A percentile compares a stretch with the other conserved stretches of the same genome.
phyloP scores from a whole-genome alignment of 441 rosid species.

The Adansonia grandidieri region DNA sequence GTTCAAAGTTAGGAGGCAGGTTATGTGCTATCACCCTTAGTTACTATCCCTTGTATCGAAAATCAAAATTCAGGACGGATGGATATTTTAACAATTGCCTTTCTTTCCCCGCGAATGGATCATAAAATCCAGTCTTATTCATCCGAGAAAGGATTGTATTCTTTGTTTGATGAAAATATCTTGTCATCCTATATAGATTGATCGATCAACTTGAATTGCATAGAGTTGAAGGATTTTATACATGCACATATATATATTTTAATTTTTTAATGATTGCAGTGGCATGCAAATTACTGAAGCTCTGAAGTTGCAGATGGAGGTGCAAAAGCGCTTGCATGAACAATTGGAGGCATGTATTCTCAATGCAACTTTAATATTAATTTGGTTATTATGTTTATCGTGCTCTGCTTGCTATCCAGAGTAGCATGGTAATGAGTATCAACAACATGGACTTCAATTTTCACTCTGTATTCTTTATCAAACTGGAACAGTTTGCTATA shows the following conservation, averaged over 20 bases:
- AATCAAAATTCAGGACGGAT: background rate
- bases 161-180: background rate
- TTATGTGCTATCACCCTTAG: background rate
- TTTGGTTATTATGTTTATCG: background rate
- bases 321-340: slow-evolving; percentile 91
- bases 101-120: background rate
- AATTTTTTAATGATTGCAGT: slow-evolving; percentile 48
- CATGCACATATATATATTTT: too few relatives aligned
- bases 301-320: slow-evolving; percentile 96
- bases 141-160: background rate
- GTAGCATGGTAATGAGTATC: background rate
- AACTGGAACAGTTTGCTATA: slow-evolving; percentile 7
- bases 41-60: background rate
- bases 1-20: background rate
- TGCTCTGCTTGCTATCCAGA: background rate
- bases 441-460: background rate
- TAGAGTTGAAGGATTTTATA: background rate
- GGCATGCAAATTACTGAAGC: slow-evolving; percentile 98
- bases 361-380: slow-evolving; percentile 28
- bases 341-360: slow-evolving; percentile 83
- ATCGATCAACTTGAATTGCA: slow-evolving; percentile 8
- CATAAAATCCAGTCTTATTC: background rate
- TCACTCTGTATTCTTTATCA: background rate
- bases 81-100: background rate
- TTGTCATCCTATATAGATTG: slow-evolving; percentile 28